A percentile compares a stretch with the other conserved stretches of the same genome.
Evolutionary conservation across 768 basidiomycete species (phyloP).

Genomic region (Tulasnella sp.): DNA sequence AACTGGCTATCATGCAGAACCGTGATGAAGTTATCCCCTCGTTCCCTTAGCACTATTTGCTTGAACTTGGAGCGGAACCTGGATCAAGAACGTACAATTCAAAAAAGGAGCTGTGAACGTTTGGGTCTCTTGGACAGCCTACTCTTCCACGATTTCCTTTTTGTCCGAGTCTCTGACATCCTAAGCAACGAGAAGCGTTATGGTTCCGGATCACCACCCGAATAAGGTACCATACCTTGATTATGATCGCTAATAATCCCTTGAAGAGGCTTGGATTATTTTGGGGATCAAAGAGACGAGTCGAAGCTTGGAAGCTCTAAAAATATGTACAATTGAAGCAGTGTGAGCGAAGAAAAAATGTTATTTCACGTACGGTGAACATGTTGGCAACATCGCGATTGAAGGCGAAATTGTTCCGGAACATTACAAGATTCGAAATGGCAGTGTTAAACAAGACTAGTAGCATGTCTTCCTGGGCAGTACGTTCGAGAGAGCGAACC

Average conservation of each 20-base stretch:
- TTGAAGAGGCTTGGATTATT: conserved; percentile 57
- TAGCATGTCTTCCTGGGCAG: conserved; percentile 58
- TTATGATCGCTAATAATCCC: conserved; percentile 57
- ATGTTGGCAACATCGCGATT: conserved; percentile 59
- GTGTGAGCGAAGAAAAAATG: background rate
- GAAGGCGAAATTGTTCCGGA: conserved; percentile 62
- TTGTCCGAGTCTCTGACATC: conserved; percentile 62
- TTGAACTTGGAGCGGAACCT: conserved; percentile 22
- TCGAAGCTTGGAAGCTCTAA: conserved; percentile 29
- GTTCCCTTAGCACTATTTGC: conserved; percentile 20
- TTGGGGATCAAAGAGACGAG: conserved; percentile 51
- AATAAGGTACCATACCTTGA: conserved; percentile 57
- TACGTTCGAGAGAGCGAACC: conserved; percentile 60
- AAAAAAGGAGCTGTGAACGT: too few relatives aligned
- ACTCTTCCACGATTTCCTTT: conserved; percentile 56
- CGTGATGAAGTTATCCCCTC: conserved; percentile 25
- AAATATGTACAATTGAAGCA: background rate
- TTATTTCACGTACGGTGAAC: conserved; percentile 46
- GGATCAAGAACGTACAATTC: background rate
- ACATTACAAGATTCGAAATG: conserved; percentile 56
- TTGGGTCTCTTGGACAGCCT: too few relatives aligned
- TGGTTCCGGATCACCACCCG: too few relatives aligned
- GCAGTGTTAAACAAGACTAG: conserved; percentile 63
- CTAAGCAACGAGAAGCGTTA: conserved; percentile 34
- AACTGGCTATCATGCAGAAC: conserved; percentile 9